Evolutionary conservation across 768 basidiomycete species (phyloP).

Genomic region (Tulasnella sp.): DNA sequence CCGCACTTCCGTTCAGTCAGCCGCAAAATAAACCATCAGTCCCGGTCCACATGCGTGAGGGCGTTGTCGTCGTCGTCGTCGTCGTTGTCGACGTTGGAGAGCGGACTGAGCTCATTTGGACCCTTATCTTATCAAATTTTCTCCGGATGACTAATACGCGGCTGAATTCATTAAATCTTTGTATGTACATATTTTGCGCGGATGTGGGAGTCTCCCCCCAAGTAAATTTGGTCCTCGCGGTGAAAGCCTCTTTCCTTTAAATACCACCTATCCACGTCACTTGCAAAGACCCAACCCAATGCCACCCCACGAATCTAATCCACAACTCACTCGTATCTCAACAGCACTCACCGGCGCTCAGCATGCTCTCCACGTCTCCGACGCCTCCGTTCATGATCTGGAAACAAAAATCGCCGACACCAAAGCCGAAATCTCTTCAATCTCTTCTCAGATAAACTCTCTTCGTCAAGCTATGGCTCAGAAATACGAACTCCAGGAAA

Average conservation of each 20-base stretch:
- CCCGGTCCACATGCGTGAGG: background rate
- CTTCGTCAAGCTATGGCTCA: background rate
- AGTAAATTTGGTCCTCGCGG: background rate
- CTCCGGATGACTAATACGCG: background rate
- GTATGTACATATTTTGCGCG: background rate
- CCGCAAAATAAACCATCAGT: too few species aligned
- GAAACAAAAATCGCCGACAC: background rate
- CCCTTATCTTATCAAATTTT: background rate
- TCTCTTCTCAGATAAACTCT: background rate
- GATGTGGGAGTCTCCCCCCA: background rate
- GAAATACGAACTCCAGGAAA: background rate
- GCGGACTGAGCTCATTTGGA: background rate
- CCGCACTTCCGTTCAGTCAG: too few species aligned
- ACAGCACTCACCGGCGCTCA: background rate
- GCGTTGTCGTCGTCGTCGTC: background rate
- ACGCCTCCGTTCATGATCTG: background rate
- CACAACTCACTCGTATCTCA: constrained; percentile 2
- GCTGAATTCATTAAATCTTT: background rate
- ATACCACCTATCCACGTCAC: background rate
- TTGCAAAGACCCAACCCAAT: background rate
- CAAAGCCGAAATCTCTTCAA: background rate
- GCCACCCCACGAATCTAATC: background rate
- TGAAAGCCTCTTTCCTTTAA: background rate
- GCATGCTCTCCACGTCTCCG: constrained; percentile 11
- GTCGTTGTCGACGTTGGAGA: background rate